Conservation (phyloP, 257 asterid genomes). For the Penstemon newberryi region DNA sequence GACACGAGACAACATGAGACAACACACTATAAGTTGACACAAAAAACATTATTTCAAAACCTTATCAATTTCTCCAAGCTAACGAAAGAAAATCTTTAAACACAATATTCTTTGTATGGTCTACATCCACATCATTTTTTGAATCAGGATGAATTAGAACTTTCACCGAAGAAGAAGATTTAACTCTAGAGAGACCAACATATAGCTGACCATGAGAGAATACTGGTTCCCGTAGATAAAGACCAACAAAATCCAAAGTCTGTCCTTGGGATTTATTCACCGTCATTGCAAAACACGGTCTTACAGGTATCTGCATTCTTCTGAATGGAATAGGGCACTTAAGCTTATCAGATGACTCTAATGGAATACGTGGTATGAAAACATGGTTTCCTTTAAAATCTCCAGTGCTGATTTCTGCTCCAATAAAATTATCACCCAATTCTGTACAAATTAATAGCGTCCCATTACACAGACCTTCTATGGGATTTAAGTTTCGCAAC, state of each 20-base stretch:
- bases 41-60: too few relatives aligned
- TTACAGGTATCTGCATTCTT: not conserved
- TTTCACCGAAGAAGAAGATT: not conserved
- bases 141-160: not conserved
- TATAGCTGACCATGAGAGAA: conserved; percentile 22
- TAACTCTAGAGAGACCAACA: not conserved
- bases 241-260: not conserved
- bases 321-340: not conserved
- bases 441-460: too few relatives aligned
- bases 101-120: too few relatives aligned
- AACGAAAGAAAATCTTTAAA: too few relatives aligned
- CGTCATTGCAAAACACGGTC: conserved; percentile 17
- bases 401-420: too few relatives aligned
- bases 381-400: too few relatives aligned
- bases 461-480: not conserved
- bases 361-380: not conserved
- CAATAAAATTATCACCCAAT: too few relatives aligned
- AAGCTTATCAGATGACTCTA: not conserved
- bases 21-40: too few relatives aligned
- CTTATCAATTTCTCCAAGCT: too few relatives aligned
- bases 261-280: conserved; percentile 21
- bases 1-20: too few relatives aligned
- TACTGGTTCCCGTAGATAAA: not conserved
- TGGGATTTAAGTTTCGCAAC: not conserved
- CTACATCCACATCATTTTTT: too few relatives aligned